Conservation (phyloP, 140 eudicot species). For the Flaveria floridana region DNA sequence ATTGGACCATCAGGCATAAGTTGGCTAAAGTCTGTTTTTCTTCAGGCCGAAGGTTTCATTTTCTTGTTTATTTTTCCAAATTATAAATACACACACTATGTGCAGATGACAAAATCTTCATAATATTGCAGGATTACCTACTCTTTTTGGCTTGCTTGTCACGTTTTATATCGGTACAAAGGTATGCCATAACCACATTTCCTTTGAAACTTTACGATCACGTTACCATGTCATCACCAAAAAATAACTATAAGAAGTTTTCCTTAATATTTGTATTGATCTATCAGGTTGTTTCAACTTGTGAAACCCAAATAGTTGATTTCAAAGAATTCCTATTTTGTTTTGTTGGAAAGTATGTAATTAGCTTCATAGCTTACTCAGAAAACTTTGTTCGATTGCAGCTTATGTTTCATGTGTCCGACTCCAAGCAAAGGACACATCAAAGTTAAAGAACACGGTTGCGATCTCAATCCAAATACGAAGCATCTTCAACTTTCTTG, state of each 20-base stretch:
- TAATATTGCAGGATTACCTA: constrained; percentile 62
- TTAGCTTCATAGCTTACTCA: not conserved
- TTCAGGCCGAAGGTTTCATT: constrained; percentile 62
- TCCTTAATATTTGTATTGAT: not conserved
- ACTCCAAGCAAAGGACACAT: constrained; percentile 53
- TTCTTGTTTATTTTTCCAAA: constrained; percentile 5
- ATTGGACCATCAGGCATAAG: constrained; percentile 92
- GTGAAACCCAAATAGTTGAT: constrained; percentile 8
- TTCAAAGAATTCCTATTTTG: not conserved
- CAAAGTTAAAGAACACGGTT: constrained; percentile 25
- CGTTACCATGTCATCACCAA: not conserved
- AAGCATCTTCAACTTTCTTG: constrained; percentile 10
- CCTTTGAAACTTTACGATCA: not conserved
- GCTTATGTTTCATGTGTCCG: constrained; percentile 92
- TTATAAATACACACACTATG: not conserved
- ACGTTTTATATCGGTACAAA: constrained; percentile 90
- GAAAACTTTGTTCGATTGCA: constrained; percentile 38
- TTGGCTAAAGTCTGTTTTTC: constrained; percentile 80
- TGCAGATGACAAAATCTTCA: constrained; percentile 12
- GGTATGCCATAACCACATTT: constrained; percentile 39
- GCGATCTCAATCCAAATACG: not conserved
- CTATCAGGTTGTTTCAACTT: not conserved
- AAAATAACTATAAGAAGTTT: not conserved
- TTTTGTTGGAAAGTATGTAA: not conserved
- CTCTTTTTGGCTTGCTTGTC: constrained; percentile 64